Conservation (phyloP, 176 grass and related monocot genomes). For the Alloteropsis semialata region DNA sequence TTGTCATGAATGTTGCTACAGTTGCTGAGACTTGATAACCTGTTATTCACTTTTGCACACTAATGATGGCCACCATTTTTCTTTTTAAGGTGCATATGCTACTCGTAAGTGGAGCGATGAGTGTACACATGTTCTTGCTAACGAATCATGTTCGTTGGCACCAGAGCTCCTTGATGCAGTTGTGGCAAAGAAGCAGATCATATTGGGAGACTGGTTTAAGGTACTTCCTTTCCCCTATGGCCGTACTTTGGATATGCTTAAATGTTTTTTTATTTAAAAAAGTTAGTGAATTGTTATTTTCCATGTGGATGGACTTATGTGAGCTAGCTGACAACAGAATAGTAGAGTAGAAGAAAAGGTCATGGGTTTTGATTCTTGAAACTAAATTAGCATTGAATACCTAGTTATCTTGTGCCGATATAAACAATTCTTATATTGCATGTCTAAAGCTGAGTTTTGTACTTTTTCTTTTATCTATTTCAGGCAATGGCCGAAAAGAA, state of each 20-base stretch:
- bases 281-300: neutral
- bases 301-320: conserved; percentile 19
- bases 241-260: neutral
- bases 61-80: neutral
- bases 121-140: conserved; percentile 83
- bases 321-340: conserved; percentile 5
- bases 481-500: conserved; percentile 71
- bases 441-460: conserved; percentile 18
- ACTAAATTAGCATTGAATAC: neutral
- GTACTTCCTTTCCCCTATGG: conserved; percentile 34
- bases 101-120: conserved; percentile 77
- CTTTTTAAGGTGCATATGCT: conserved; percentile 58
- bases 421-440: neutral
- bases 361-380: conserved; percentile 13
- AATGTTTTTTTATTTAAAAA: conserved; percentile 11
- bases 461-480: conserved; percentile 18
- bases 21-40: conserved; percentile 2
- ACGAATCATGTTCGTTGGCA: conserved; percentile 68
- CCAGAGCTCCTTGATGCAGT: conserved; percentile 79
- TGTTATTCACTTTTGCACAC: neutral
- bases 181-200: conserved; percentile 64
- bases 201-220: conserved; percentile 74
- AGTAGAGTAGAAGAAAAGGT: neutral
- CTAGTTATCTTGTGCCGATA: conserved; percentile 4
- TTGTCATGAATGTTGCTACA: conserved; percentile 8